Base-by-base conservation (phyloP, 257 asterid species). In the Parsonsia alboflavescens region DNA sequence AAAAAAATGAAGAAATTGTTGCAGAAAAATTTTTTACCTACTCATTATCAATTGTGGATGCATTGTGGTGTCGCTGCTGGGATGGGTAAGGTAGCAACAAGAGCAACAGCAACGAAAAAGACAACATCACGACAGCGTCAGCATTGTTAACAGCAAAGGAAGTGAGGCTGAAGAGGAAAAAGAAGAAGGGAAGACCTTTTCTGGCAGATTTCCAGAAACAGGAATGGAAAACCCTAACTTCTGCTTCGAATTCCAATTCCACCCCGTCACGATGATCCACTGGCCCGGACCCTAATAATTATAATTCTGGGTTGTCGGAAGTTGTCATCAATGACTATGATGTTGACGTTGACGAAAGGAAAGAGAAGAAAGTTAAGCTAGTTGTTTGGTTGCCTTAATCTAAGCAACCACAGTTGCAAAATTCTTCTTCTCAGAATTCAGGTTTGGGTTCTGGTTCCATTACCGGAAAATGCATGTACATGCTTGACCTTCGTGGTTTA, bases 161-260 rank as follows among this genome's bases (percentile, higher is more conserved):
- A 33, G 28, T 62, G 73, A 88, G 83, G 82, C 88, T 83, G 93
- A 86, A 83, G 90, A 73, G 84, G 52, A 87, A 76, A 87, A 91
- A 90, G 97, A 93, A 86, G 96, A 92, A 92, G 75, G 97, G 98
- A 63, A 90, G 96, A 17, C 94, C 97, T 13, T 80, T 89, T 76
- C 63, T 77, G 7, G 24, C 81, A 71, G 88, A 84, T 79, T 83
- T 79, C 77, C 71, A 78, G 63, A 79, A 72, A 42, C 71, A 84
- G 17, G 24, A 64, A 6, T n/a, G n/a, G n/a, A n/a, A n/a, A n/a
- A n/a, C n/a, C n/a, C n/a, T n/a, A n/a, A n/a, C n/a, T n/a, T n/a
- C 87, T 6, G 10, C 82, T 59, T 82, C 89, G 9, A 64, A 75
- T 21, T 73, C 89, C 75, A 28, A 42, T 73, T 79, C 91, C 24